Evolutionary conservation across 1,284 basidiomycete species (phyloP).

Genomic region (Bondarzewia mesenterica): DNA sequence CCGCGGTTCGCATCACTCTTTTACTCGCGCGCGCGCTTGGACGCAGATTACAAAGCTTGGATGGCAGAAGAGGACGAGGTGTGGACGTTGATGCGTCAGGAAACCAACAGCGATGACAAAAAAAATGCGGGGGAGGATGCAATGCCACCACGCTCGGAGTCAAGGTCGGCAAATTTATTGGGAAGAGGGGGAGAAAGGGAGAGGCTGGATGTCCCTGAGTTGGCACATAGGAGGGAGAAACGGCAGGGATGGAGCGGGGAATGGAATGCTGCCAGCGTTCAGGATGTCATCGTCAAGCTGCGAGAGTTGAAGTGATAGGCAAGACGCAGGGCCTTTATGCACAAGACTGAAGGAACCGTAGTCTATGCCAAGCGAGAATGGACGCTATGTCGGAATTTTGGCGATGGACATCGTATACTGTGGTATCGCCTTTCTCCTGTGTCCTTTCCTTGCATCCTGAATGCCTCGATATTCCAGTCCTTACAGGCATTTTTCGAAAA

Average conservation of each 20-base stretch:
- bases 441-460: no score
- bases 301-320: slow-evolving; percentile 10
- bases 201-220: neutral
- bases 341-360: no score
- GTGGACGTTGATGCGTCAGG: neutral
- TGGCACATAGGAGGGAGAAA: slow-evolving; percentile 8
- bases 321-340: no score
- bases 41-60: neutral
- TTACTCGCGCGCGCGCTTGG: neutral
- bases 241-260: slow-evolving; percentile 14
- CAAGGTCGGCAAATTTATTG: slow-evolving; percentile 1
- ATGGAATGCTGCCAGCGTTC: slow-evolving; percentile 12
- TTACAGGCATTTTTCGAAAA: no score
- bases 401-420: no score
- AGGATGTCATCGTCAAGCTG: slow-evolving; percentile 10
- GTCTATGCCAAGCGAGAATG: no score
- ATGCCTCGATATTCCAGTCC: no score
- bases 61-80: neutral
- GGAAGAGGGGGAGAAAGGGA: neutral
- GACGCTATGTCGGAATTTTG: no score
- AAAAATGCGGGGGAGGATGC: neutral
- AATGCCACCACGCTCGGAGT: slow-evolving; percentile 4
- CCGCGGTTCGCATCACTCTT: slow-evolving; percentile 1
- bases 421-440: no score
- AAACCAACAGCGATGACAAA: neutral